Evolutionary conservation across 2,329 filamentous ascomycete species (phyloP).

Genomic region (Penicillium aurantiogriseum): DNA sequence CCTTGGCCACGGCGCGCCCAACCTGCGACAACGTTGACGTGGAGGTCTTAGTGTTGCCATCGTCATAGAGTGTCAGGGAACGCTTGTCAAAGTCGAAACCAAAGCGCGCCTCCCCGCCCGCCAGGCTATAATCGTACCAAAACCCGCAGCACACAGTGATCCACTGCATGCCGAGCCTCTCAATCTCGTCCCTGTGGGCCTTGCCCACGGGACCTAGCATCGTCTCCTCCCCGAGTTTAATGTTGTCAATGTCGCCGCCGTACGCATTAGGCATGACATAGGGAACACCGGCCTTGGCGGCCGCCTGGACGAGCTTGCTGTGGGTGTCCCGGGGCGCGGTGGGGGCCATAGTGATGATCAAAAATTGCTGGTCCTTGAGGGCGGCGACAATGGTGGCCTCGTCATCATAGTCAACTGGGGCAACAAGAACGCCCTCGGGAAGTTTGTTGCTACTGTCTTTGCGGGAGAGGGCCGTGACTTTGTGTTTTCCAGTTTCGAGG

Average conservation of each 20-base stretch:
- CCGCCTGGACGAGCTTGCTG: slow-evolving; percentile 54
- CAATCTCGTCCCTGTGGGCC: slow-evolving; percentile 39
- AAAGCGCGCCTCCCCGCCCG: no score
- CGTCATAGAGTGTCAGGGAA: no score
- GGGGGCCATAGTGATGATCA: slow-evolving; percentile 55
- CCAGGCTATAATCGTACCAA: no score
- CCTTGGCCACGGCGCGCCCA: no score
- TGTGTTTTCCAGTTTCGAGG: slow-evolving; percentile 50
- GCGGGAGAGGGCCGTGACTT: slow-evolving; percentile 54
- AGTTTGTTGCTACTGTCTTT: slow-evolving; percentile 42
- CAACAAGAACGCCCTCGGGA: slow-evolving; percentile 47
- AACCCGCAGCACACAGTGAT: no score
- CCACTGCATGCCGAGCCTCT: slow-evolving; percentile 36
- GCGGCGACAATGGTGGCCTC: slow-evolving; percentile 49
- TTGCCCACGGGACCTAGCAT: slow-evolving; percentile 33
- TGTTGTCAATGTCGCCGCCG: slow-evolving; percentile 32
- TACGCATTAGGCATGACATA: slow-evolving; percentile 57
- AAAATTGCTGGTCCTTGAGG: slow-evolving; percentile 55
- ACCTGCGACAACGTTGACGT: no score
- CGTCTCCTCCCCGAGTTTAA: slow-evolving; percentile 35
- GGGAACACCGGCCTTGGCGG: slow-evolving; percentile 54
- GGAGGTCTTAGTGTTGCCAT: no score
- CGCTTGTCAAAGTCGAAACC: no score
- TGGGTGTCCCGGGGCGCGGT: slow-evolving; percentile 49
- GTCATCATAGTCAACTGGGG: slow-evolving; percentile 51